phyloP scores from a whole-genome alignment of 1,284 basidiomycete species.

The Ustilago sp. region DNA sequence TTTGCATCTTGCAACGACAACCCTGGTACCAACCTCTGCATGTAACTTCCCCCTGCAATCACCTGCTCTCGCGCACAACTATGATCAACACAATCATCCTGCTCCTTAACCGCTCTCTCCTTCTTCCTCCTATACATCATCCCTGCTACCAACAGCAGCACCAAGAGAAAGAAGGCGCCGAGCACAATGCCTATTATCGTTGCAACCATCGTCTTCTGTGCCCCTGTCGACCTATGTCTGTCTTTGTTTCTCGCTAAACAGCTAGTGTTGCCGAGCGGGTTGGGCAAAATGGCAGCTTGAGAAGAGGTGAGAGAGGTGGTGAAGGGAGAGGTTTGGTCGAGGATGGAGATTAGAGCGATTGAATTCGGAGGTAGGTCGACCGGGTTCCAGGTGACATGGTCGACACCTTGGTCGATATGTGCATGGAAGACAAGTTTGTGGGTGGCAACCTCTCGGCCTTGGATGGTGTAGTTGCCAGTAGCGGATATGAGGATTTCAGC shows the following conservation, averaged over 20 bases:
- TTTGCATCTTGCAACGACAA: conserved; percentile 28
- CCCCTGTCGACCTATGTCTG: background rate
- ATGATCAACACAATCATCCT: conserved; percentile 31
- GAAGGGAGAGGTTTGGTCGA: conserved; percentile 16
- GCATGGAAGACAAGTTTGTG: conserved; percentile 35
- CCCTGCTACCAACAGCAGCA: conserved; percentile 21
- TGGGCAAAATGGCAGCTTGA: conserved; percentile 9
- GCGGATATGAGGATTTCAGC: conserved; percentile 26
- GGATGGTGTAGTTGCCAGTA: conserved; percentile 44
- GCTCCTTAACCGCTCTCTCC: conserved; percentile 21
- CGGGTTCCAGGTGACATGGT: conserved; percentile 24
- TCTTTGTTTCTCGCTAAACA: conserved; percentile 10
- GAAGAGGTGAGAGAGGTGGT: background rate
- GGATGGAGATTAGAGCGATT: conserved; percentile 27
- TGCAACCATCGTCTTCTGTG: conserved; percentile 31
- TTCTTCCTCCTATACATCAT: conserved; percentile 40
- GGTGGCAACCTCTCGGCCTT: conserved; percentile 22
- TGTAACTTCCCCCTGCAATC: conserved; percentile 34
- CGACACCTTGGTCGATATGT: conserved; percentile 9
- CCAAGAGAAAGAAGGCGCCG: conserved; percentile 27
- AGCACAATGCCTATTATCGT: conserved; percentile 33
- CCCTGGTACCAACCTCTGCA: conserved; percentile 42
- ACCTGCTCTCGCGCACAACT: background rate
- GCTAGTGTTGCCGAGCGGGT: conserved; percentile 22
- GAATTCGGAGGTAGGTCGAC: conserved; percentile 29